A percentile compares a stretch with the other conserved stretches of the same genome.
Evolutionary conservation across 1,284 basidiomycete genomes (phyloP).

Genomic region (Leucoagaricus sp.): DNA sequence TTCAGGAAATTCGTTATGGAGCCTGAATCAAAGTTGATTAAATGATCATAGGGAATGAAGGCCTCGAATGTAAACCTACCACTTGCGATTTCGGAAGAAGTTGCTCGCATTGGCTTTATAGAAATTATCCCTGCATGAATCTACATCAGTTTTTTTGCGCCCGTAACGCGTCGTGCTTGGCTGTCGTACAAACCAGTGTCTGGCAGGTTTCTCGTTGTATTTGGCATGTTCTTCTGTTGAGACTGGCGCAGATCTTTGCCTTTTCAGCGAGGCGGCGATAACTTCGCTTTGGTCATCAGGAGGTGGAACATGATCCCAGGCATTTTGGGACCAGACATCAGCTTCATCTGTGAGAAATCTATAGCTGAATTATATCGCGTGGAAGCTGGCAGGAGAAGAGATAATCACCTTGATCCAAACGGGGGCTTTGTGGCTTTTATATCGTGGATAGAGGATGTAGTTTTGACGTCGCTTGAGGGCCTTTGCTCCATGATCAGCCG

Average conservation of each 20-base stretch:
- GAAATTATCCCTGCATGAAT: slow-evolving; percentile 83
- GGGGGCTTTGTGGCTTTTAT: slow-evolving; percentile 58
- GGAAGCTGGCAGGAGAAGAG: not conserved
- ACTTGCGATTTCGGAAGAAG: slow-evolving; percentile 93
- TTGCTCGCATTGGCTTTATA: slow-evolving; percentile 83
- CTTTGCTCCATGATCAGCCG: not conserved
- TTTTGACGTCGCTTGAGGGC: slow-evolving; percentile 27
- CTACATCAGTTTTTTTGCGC: not conserved
- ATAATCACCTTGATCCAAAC: slow-evolving; percentile 64
- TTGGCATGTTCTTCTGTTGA: slow-evolving; percentile 63
- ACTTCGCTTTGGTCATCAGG: slow-evolving; percentile 75
- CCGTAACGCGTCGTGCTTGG: slow-evolving; percentile 6
- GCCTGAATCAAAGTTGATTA: slow-evolving; percentile 60
- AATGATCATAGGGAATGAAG: slow-evolving; percentile 1
- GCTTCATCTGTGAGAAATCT: slow-evolving; percentile 65
- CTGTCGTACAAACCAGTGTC: slow-evolving; percentile 55
- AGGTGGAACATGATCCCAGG: slow-evolving; percentile 89
- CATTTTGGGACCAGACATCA: slow-evolving; percentile 77
- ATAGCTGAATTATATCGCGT: slow-evolving; percentile 8
- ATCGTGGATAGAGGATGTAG: slow-evolving; percentile 68
- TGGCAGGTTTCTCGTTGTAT: slow-evolving; percentile 75
- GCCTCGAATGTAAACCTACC: slow-evolving; percentile 41
- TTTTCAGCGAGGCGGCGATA: slow-evolving; percentile 68
- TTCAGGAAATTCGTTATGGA: slow-evolving; percentile 92
- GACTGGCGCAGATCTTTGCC: slow-evolving; percentile 72